Base-by-base conservation (phyloP, 148 eudicot genomes). In the Amaranthus palmeri region DNA sequence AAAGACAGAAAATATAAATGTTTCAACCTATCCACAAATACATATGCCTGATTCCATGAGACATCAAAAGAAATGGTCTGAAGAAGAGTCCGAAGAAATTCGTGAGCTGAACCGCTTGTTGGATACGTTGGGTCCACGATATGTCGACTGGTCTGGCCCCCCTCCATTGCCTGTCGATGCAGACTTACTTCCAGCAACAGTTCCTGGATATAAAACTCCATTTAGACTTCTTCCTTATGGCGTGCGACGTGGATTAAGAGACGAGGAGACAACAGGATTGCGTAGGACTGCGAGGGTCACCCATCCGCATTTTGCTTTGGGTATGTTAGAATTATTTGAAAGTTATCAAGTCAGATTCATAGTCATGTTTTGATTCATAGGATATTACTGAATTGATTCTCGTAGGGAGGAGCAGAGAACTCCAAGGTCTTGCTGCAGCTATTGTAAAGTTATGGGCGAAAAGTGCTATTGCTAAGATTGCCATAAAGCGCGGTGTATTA, bases 261-360 rank as follows among this genome's bases (percentile, higher is more conserved):
- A 92, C 61, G 75, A 76, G 61, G 87, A 88, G 72, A 90, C 84
- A 78, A 95, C 99, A 46, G 78, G 62, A 48, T 72, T 77, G 51
- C 88, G 97, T 53, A 78, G 83, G 75, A 76, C 85, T 62, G 96
- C 97, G 53, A 92, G 97, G 76, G 77, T 44, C 60, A 81, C 86
- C 85, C 97, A 86, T 81, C 89, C 96, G 53, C 99, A 95, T 80
- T 95, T 95, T 83, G 99, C 96, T 67, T 81, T 95, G 65, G 99
- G 99, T 95, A 89, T 69, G 82, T 79, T 10, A 7, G 18, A 52
- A 58, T 15, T 0, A 44, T 60, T 68, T 61, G 57, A 49, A 44
- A 52, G 36, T 47, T 14, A 43, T 51, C 12, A 51, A 14, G 36
- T 48, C 54, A 56, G 18, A 50, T 54, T 60, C 41, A 41, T 45